Evolutionary conservation across 2,329 filamentous ascomycete species (phyloP).

Genomic region (Pezicula radicicola): DNA sequence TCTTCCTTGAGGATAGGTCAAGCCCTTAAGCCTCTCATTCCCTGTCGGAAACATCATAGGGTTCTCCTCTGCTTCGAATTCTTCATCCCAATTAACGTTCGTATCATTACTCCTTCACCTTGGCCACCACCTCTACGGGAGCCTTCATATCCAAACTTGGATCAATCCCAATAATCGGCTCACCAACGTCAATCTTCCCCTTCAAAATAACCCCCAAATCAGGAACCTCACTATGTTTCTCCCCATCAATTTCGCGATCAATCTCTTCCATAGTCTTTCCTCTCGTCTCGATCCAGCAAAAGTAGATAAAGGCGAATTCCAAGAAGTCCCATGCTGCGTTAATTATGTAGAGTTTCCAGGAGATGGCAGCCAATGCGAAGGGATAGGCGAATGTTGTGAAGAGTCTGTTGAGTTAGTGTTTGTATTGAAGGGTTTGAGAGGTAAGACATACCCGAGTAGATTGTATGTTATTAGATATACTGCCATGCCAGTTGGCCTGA

Average conservation of each 20-base stretch:
- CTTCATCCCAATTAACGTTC: too few relatives aligned
- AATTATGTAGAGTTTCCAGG: conserved; percentile 43
- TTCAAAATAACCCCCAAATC: background rate
- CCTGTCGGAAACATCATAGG: too few relatives aligned
- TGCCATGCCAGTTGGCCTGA: conserved; percentile 42
- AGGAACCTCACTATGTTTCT: conserved; percentile 19
- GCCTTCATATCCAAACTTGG: too few relatives aligned
- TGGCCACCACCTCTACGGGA: background rate
- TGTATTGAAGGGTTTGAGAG: conserved; percentile 7
- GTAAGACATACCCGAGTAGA: conserved; percentile 19
- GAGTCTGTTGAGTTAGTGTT: conserved; percentile 4
- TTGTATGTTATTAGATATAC: conserved; percentile 16
- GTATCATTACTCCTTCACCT: background rate
- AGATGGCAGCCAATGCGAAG: conserved; percentile 37
- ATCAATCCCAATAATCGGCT: too few relatives aligned
- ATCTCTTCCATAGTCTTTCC: conserved; percentile 34
- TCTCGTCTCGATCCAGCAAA: conserved; percentile 33
- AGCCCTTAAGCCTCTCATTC: background rate
- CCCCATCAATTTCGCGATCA: conserved; percentile 29
- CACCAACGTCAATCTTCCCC: too few relatives aligned
- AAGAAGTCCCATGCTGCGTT: conserved; percentile 25
- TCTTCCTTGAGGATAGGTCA: too few relatives aligned
- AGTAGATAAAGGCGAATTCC: background rate
- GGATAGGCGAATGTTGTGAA: conserved; percentile 27
- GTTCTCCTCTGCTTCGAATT: too few relatives aligned